These are phyloP conservation scores for Carallia pectinifolia DNA, from an alignment of 345 rosid species.

Conservation along the genomic window DNA sequence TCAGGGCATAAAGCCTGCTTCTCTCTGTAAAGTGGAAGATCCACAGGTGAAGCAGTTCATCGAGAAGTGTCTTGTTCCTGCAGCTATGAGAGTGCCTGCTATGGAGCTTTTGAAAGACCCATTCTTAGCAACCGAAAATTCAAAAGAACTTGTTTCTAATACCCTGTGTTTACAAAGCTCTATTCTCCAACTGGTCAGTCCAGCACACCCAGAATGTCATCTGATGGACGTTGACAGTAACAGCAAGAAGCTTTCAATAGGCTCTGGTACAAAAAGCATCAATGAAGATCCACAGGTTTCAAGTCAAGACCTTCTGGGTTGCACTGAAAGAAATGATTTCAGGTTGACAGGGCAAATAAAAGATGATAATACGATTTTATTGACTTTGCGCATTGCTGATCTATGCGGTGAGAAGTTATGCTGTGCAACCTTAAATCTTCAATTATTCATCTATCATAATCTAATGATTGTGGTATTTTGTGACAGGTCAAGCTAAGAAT, in stretches of 20 bases:
- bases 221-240: slow-evolving; percentile 62
- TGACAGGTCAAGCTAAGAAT: slow-evolving; percentile 60
- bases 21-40: slow-evolving; percentile 66
- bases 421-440: background rate
- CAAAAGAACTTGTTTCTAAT: slow-evolving; percentile 59
- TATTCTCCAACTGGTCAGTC: slow-evolving; percentile 6
- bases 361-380: slow-evolving; percentile 43
- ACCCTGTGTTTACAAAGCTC: slow-evolving; percentile 29
- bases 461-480: slow-evolving; percentile 2
- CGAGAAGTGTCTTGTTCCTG: slow-evolving; percentile 86
- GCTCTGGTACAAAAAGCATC: slow-evolving; percentile 42
- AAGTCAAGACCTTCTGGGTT: slow-evolving; percentile 47
- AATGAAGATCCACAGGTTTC: slow-evolving; percentile 34
- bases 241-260: slow-evolving; percentile 42
- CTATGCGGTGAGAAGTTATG: slow-evolving; percentile 39
- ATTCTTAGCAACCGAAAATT: slow-evolving; percentile 40
- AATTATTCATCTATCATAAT: background rate
- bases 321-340: slow-evolving; percentile 51
- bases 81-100: slow-evolving; percentile 71
- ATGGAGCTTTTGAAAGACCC: slow-evolving; percentile 72
- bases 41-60: slow-evolving; percentile 66
- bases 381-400: slow-evolving; percentile 66
- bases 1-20: slow-evolving; percentile 74
- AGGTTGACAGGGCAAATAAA: slow-evolving; percentile 49
- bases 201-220: slow-evolving; percentile 54